A percentile compares a stretch with the other conserved stretches of the same genome.
Conservation (phyloP, 768 basidiomycete genomes). For the Russula abietina region DNA sequence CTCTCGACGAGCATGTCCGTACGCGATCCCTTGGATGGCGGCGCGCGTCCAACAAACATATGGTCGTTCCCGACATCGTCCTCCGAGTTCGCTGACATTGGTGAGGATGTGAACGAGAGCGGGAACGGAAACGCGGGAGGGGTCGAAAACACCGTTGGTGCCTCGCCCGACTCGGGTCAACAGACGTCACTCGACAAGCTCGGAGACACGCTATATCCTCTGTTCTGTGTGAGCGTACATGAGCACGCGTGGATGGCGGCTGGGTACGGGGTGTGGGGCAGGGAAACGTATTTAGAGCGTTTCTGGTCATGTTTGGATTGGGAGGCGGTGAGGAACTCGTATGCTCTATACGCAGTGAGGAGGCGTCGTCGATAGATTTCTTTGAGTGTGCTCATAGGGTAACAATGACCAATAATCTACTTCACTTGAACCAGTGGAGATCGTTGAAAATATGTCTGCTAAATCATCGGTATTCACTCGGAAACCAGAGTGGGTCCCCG, state of each 20-base stretch:
- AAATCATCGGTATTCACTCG: too few relatives aligned
- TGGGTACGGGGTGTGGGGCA: constrained; percentile 87
- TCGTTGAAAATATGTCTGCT: too few relatives aligned
- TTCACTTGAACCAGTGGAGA: too few relatives aligned
- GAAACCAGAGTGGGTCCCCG: too few relatives aligned
- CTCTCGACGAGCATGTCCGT: background rate
- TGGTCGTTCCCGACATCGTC: background rate
- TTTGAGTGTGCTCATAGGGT: too few relatives aligned
- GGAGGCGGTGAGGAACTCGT: constrained; percentile 45
- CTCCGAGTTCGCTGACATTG: background rate
- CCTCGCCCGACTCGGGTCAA: background rate
- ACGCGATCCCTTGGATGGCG: background rate
- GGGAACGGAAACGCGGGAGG: background rate
- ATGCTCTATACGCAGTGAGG: constrained; percentile 10
- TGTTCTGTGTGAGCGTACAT: constrained; percentile 73
- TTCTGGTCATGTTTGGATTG: constrained; percentile 86
- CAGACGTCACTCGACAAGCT: constrained; percentile 25
- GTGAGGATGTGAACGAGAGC: too few relatives aligned
- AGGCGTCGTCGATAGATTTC: too few relatives aligned
- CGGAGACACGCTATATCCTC: constrained; percentile 60
- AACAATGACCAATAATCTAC: too few relatives aligned
- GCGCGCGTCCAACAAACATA: background rate
- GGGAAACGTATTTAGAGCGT: constrained; percentile 75
- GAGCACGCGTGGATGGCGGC: constrained; percentile 85
- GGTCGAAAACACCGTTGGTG: background rate